Evolutionary conservation across 495 filamentous ascomycete species (phyloP), one percentile per base, ranked within the genome.

Genomic region (Arthonia radiata): DNA sequence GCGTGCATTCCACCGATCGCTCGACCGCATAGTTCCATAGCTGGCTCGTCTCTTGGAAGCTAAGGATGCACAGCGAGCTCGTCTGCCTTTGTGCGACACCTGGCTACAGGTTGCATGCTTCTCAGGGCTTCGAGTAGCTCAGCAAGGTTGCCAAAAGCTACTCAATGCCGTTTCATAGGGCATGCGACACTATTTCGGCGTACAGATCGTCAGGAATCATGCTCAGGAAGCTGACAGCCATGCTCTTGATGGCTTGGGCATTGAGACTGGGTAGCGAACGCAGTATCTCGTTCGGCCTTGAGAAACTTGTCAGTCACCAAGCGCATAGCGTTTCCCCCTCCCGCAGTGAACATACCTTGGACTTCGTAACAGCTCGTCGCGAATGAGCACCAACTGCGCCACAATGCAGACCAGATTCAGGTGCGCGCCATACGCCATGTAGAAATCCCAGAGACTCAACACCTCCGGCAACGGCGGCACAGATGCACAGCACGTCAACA

Each of bases 401-500:
- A 94, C 89, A 35, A 99, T 92, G 40, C 89, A 94, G 6, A 99
- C 43, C 26, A 99, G 76, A 38, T 99, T 99, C 25, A 94, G 42
- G 48, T 94, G 89, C 18, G 78, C 61, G 0, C 86, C 86, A 39
- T 92, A 99, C 0, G 86, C 82, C 42, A 99, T 80, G 8, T 94
- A 54, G 37, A 99, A 99, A 46, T 99, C 86, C 86, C 86, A 99
- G n/a, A 94, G 58, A 29, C 72, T 64, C 18, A 97, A 52, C 4
- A 99, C 86, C 41, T 99, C 83, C 0, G 82, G 86, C 18, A 99
- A 46, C 2, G 86, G 89, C n/a, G 89, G 89, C 13, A 89, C 94
- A 38, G 86, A 93, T 17, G 89, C 86, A 42, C 78, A 92, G 11
- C 94, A 57, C 0, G 86, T 99, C 19, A 94, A 56, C 0, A 99